Conservation (phyloP, 805 yeast genomes). For the Wickerhamomyces pijperi region DNA sequence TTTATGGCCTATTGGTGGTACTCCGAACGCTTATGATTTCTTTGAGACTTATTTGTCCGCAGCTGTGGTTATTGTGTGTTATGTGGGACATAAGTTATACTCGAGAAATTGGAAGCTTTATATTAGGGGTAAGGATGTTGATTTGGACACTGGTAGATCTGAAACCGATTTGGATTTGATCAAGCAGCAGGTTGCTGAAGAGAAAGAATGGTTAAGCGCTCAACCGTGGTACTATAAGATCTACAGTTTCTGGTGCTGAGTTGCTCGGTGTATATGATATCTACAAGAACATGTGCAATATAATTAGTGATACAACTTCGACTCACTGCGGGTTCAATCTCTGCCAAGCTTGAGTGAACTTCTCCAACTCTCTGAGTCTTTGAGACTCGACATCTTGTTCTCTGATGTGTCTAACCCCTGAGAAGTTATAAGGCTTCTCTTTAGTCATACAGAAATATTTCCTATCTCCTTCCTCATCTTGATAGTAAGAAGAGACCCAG, state of each 20-base stretch:
- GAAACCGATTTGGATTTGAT: constrained; percentile 42
- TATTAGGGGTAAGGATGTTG: constrained; percentile 30
- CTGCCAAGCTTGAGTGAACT: background rate
- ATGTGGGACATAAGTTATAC: constrained; percentile 47
- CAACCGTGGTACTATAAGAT: constrained; percentile 37
- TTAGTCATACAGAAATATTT: constrained; percentile 49
- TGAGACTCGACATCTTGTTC: background rate
- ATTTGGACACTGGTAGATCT: constrained; percentile 32
- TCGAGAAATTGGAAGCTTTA: constrained; percentile 28
- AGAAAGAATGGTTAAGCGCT: constrained; percentile 27
- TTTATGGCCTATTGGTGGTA: constrained; percentile 49
- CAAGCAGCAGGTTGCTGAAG: constrained; percentile 42
- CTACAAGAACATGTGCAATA: too few species aligned
- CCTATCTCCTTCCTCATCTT: constrained; percentile 43
- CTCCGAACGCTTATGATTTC: constrained; percentile 45
- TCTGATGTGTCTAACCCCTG: constrained; percentile 36
- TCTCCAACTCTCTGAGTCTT: background rate
- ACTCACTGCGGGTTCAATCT: background rate
- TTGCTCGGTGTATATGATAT: too few species aligned
- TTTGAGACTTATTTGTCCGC: constrained; percentile 57
- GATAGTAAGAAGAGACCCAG: constrained; percentile 58
- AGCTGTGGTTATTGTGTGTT: constrained; percentile 50
- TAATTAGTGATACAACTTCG: too few species aligned
- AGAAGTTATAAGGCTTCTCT: constrained; percentile 73
- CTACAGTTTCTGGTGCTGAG: constrained; percentile 37